Evolutionary conservation across 306 rosid species (phyloP), one percentile per base, ranked within the genome.

Genomic region (Lotus japonicus): DNA sequence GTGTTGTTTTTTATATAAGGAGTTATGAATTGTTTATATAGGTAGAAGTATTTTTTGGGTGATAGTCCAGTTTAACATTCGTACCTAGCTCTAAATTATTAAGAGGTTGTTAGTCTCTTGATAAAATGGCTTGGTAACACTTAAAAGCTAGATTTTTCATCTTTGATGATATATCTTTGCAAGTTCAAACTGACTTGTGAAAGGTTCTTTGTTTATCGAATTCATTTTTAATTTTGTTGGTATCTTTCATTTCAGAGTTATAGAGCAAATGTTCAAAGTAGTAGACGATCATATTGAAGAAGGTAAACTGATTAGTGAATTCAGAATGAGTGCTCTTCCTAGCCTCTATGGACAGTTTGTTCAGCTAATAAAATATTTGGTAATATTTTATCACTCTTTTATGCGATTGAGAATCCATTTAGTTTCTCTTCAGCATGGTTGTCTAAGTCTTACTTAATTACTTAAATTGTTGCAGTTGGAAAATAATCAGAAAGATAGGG

Each of bases 301-400:
- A 0, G 74, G 64, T 54, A 2, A 21, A 7, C 59, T 95, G 44
- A 79, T 90, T 19, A 46, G 11, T 11, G 87, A 85, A 70, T 85
- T 81, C 82, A 87, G 54, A 79, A 95, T 95, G 99, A 95, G 96
- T 83, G 89, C 91, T 41, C 99, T 95, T 72, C 97, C 97, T 74
- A 84, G 66, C 84, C 97, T 95, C 53, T 90, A 88, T 49, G 73
- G 10, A 38, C 90, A 83, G 36, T 95, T 95, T 68, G 96, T 88
- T 60, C 71, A 68, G 69, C 92, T 95, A 43, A 90, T 87, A 2
- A 66, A 64, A 18, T 80, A 67, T 78, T 80, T 95, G 96, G 99
- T 95, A 85, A 81, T 82, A 10, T 35, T 59, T 69, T 23, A 23
- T 64, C 23, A 41, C 11, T 49, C 28, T 41, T 33, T n/a, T 8